Evolutionary conservation across 23 red algal genomes (phyloP).

Genomic region (Gracilaria domingensis): DNA sequence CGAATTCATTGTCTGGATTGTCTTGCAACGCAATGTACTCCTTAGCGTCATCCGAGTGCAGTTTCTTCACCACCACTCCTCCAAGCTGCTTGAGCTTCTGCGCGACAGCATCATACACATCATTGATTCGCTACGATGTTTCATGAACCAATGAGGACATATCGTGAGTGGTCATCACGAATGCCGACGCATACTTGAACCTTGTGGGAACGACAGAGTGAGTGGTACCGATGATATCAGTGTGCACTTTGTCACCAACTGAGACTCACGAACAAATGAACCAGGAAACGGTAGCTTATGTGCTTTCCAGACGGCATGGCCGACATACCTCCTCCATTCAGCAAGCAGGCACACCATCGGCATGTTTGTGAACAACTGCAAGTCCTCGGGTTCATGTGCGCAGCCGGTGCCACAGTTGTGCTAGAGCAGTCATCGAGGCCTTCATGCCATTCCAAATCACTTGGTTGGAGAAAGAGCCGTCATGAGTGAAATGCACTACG

Average conservation of each 20-base stretch:
- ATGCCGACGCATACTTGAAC: slow-evolving; percentile 37
- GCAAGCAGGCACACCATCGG: slow-evolving; percentile 28
- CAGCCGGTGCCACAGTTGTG: slow-evolving; percentile 35
- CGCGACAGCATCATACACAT: neutral
- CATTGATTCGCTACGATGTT: neutral
- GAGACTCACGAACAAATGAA: neutral
- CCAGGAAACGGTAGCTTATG: slow-evolving; percentile 35
- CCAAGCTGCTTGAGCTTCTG: slow-evolving; percentile 27
- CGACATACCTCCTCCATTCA: slow-evolving; percentile 9
- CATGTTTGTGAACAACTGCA: slow-evolving; percentile 30
- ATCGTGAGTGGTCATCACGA: slow-evolving; percentile 50
- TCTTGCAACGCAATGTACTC: slow-evolving; percentile 11
- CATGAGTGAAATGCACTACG: too few species aligned
- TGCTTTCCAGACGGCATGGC: slow-evolving; percentile 9
- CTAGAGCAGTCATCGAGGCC: neutral
- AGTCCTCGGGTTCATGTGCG: slow-evolving; percentile 28
- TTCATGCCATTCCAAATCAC: too few species aligned
- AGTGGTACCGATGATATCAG: slow-evolving; percentile 24
- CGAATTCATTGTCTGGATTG: neutral
- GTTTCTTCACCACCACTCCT: neutral
- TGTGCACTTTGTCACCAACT: slow-evolving; percentile 24
- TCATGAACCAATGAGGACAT: slow-evolving; percentile 20
- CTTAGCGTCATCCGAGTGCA: neutral
- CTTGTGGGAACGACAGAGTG: neutral
- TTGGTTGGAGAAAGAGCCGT: too few species aligned